Evolutionary conservation across 2,329 filamentous ascomycete species (phyloP), one percentile per base, ranked within the genome.

Genomic region (Decorospora gaudefroyi): DNA sequence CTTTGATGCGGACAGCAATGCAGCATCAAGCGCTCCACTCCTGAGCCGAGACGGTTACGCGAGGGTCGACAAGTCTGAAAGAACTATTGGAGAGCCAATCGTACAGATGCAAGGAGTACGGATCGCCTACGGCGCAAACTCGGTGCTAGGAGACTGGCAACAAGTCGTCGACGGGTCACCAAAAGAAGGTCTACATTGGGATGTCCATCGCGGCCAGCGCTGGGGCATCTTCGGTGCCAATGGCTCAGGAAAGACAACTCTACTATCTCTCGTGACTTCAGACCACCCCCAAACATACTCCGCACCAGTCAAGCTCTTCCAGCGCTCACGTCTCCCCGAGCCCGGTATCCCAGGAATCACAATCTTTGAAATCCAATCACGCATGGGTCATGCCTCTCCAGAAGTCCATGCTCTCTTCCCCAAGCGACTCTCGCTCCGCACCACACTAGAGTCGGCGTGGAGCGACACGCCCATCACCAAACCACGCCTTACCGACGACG

Each of bases 251-350:
- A 99, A 99, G 75, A 99, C 93, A 0, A 99, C 93, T 0, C 79
- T 99, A 26, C 81, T 97, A 18, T 93, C 90, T 4, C 78, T 99
- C 4, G 87, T 99, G 46, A 95, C 89, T 47, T 97, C 92, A 1
- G 93, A 99, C 63, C 93, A 99, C 61, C 93, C 93, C 0, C 92
- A 97, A 69, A 85, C 91, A 0, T 99, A 97, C 68, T 89, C 88
- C 0, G 81, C 91, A 16, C 91, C 92, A 0, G 86, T 99, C 49
- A 86, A 82, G 57, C 78, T 96, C 10, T 97, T 99, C 65, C 90
- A 90, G 1, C 83, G 84, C 15, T 86, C 86, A 41, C 83, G 93
- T 13, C 77, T 96, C 0, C 90, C 92, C 0, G 82, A 87, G 42
- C 80, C 81, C 0, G 87, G 86, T 0, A 68, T 81, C 40, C 79